Evolutionary conservation across 2,329 filamentous ascomycete genomes (phyloP).

Genomic region (Monosporascus ibericus): DNA sequence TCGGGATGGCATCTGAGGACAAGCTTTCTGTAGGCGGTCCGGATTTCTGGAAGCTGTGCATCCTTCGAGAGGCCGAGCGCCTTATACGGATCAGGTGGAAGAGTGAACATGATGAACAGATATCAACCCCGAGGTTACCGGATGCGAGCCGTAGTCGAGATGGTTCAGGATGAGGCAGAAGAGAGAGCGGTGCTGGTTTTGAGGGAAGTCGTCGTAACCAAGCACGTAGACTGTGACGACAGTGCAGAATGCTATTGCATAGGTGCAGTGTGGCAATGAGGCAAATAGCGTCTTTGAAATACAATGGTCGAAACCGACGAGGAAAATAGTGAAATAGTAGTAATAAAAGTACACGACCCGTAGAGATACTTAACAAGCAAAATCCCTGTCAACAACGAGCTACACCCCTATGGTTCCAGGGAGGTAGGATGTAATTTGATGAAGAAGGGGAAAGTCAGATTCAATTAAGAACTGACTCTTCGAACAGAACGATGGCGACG

Average conservation of each 20-base stretch:
- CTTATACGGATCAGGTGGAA: constrained; percentile 70
- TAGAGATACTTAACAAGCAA: background rate
- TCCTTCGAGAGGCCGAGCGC: constrained; percentile 67
- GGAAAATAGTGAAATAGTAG: constrained; percentile 1
- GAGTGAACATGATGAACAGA: constrained; percentile 39
- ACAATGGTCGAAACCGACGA: constrained; percentile 2
- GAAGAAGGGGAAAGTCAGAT: constrained; percentile 20
- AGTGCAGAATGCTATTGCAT: constrained; percentile 18
- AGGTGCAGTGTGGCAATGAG: constrained; percentile 17
- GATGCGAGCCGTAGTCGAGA: constrained; percentile 1
- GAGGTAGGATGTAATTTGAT: constrained; percentile 3
- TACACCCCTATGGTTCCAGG: background rate
- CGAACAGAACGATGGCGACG: constrained; percentile 3
- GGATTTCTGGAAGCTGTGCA: constrained; percentile 66
- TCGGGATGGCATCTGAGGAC: constrained; percentile 87
- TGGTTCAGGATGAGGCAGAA: constrained; percentile 2
- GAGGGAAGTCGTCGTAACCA: constrained; percentile 13
- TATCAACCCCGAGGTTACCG: constrained; percentile 4
- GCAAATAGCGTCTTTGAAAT: constrained; percentile 17
- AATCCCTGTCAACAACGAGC: background rate
- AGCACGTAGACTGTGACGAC: constrained; percentile 19
- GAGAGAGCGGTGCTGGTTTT: constrained; percentile 6
- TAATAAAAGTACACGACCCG: constrained; percentile 1
- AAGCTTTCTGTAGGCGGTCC: constrained; percentile 75
- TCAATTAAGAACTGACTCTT: constrained; percentile 28